phyloP scores from a whole-genome alignment of 2,329 filamentous ascomycete species.

The Chaetomium sp. region DNA sequence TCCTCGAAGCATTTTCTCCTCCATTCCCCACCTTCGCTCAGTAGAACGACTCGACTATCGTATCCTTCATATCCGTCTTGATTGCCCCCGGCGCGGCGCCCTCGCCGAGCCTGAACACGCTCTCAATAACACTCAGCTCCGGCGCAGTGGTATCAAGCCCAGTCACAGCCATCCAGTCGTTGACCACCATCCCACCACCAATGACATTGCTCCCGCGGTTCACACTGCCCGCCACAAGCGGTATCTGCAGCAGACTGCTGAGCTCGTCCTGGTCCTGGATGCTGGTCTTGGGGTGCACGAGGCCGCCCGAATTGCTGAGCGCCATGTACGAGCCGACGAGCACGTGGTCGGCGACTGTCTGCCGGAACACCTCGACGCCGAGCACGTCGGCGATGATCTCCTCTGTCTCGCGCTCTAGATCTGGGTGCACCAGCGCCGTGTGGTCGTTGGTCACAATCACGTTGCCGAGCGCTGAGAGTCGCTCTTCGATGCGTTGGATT shows the following conservation, averaged over 20 bases:
- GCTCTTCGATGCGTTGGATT: conserved; percentile 96
- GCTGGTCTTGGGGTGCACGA: conserved; percentile 94
- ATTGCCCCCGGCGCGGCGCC: conserved; percentile 71
- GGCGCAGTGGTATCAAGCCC: conserved; percentile 95
- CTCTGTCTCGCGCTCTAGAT: conserved; percentile 95
- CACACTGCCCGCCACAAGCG: conserved; percentile 86
- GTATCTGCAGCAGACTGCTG: conserved; percentile 86
- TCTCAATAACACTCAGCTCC: conserved; percentile 92
- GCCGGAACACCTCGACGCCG: conserved; percentile 82
- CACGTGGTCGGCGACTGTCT: conserved; percentile 96
- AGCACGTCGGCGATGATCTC: conserved; percentile 96
- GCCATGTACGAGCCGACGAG: conserved; percentile 96
- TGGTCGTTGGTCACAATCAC: conserved; percentile 97
- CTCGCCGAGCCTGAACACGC: conserved; percentile 90
- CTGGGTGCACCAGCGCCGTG: conserved; percentile 91
- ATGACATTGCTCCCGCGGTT: conserved; percentile 92
- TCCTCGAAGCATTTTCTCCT: too few species aligned
- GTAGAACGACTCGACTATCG: conserved; percentile 99
- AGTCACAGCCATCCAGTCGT: conserved; percentile 95
- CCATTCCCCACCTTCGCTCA: conserved; percentile 37
- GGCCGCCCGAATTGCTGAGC: conserved; percentile 88
- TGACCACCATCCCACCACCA: conserved; percentile 94
- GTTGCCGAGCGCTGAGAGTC: conserved; percentile 89
- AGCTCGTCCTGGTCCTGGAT: conserved; percentile 99
- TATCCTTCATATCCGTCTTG: conserved; percentile 85